A percentile compares a stretch with the other conserved stretches of the same genome.
Conservation (phyloP, 2,329 filamentous ascomycete genomes). For the Nemania sp. region DNA sequence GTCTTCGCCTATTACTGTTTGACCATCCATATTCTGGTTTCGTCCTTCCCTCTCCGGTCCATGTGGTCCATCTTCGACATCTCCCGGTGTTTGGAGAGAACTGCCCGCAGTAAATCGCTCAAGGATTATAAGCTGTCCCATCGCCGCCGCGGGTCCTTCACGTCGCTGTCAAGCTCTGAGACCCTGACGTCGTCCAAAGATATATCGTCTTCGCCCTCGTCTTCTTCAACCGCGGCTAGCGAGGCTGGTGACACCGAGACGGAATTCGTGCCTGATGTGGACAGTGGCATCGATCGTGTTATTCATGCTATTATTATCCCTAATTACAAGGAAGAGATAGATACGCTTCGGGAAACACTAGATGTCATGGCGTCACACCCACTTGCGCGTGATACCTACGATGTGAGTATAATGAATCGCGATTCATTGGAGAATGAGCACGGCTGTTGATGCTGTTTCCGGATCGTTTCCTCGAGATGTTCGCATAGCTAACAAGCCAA, state of each 20-base stretch:
- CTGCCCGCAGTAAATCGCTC: conserved; percentile 50
- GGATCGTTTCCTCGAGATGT: not conserved
- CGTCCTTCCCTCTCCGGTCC: conserved; percentile 65
- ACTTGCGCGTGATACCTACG: conserved; percentile 66
- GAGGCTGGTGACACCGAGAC: conserved; percentile 57
- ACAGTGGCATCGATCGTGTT: conserved; percentile 51
- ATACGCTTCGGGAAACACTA: conserved; percentile 69
- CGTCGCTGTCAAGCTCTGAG: conserved; percentile 61
- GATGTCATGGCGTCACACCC: conserved; percentile 70
- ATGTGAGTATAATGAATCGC: conserved; percentile 57
- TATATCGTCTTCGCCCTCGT: conserved; percentile 27
- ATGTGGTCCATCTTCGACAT: conserved; percentile 65
- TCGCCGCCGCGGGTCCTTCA: conserved; percentile 56
- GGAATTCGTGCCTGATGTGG: conserved; percentile 52
- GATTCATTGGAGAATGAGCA: not conserved
- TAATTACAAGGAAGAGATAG: conserved; percentile 75
- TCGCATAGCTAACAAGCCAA: conserved; percentile 17
- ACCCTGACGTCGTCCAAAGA: conserved; percentile 55
- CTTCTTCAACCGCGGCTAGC: conserved; percentile 52
- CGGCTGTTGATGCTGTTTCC: not conserved
- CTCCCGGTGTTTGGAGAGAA: conserved; percentile 54
- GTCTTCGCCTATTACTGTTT: conserved; percentile 68
- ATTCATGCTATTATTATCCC: conserved; percentile 72
- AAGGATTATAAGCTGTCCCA: conserved; percentile 53
- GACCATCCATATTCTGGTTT: conserved; percentile 66